These are phyloP conservation scores for Microcyclosporella mali DNA, from an alignment of 2,329 filamentous ascomycete genomes.

Conservation along the genomic window DNA sequence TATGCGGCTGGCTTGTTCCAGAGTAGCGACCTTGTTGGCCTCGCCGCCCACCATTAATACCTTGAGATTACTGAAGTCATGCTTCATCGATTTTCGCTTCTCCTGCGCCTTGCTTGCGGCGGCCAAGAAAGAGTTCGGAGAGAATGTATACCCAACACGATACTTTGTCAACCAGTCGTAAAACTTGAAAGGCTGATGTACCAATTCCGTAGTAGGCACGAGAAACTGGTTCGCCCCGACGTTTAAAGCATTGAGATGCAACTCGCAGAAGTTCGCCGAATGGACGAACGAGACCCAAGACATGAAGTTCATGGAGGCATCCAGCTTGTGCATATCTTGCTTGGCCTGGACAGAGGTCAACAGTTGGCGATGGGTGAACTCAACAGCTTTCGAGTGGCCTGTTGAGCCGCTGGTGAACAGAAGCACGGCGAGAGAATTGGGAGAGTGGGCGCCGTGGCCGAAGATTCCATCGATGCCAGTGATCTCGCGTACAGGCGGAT, in stretches of 20 bases:
- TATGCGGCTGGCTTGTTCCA: constrained; percentile 9
- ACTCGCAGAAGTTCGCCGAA: constrained; percentile 47
- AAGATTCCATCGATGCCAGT: no score
- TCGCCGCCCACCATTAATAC: constrained; percentile 43
- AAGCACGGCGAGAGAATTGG: no score
- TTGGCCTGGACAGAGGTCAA: constrained; percentile 13
- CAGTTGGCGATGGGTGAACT: constrained; percentile 13
- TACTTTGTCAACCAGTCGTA: constrained; percentile 37
- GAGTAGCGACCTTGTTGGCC: constrained; percentile 32
- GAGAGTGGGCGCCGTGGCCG: no score
- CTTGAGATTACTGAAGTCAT: constrained; percentile 8
- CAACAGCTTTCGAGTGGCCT: constrained; percentile 21
- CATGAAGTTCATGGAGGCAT: constrained; percentile 12
- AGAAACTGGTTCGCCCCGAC: constrained; percentile 43
- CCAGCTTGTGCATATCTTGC: constrained; percentile 1
- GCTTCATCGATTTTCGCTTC: constrained; percentile 4
- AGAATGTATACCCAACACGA: constrained; percentile 41
- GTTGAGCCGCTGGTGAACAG: constrained; percentile 22
- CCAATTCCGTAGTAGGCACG: constrained; percentile 37
- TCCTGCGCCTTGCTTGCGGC: constrained; percentile 7
- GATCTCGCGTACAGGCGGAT: no score
- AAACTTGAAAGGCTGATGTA: constrained; percentile 37
- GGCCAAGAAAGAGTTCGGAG: constrained; percentile 39
- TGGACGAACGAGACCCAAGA: constrained; percentile 42
- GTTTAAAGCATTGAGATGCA: constrained; percentile 46